These are phyloP conservation scores for Cerrena zonata DNA, from an alignment of 1,284 basidiomycete genomes.

Conservation along the genomic window DNA sequence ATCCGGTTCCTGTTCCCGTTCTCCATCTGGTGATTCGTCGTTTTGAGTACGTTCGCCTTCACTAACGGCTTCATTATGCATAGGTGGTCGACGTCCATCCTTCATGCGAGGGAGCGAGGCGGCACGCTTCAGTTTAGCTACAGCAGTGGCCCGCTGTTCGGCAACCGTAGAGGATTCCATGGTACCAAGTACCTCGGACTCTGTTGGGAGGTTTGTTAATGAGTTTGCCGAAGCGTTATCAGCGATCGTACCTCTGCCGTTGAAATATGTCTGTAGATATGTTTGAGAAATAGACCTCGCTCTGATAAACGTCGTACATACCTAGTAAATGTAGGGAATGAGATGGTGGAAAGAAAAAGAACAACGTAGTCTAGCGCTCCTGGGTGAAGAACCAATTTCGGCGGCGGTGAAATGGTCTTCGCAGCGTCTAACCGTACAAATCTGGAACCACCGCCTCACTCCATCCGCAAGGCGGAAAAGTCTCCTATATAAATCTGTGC, in stretches of 20 bases:
- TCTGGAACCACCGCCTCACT: neutral
- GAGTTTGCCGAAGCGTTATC: neutral
- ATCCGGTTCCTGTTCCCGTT: slow-evolving; percentile 18
- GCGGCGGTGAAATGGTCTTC: neutral
- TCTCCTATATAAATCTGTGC: no score
- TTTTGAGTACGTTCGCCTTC: slow-evolving; percentile 61
- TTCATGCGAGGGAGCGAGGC: slow-evolving; percentile 84
- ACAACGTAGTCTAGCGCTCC: neutral
- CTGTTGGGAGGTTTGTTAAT: slow-evolving; percentile 16
- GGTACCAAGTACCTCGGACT: slow-evolving; percentile 24
- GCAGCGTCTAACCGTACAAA: neutral
- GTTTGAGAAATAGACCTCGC: neutral
- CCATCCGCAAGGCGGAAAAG: neutral
- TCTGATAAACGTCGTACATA: neutral
- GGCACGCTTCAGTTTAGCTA: slow-evolving; percentile 83
- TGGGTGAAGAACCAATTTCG: neutral
- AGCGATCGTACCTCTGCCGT: slow-evolving; percentile 11
- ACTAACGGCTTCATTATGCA: slow-evolving; percentile 73
- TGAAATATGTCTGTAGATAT: slow-evolving; percentile 3
- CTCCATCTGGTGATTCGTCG: slow-evolving; percentile 23
- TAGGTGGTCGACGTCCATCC: slow-evolving; percentile 76
- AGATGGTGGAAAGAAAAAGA: neutral
- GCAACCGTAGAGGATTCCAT: slow-evolving; percentile 50
- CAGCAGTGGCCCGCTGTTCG: slow-evolving; percentile 74
- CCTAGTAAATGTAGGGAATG: neutral